phyloP scores from a whole-genome alignment of 345 rosid genomes.

The Citrus inodora region DNA sequence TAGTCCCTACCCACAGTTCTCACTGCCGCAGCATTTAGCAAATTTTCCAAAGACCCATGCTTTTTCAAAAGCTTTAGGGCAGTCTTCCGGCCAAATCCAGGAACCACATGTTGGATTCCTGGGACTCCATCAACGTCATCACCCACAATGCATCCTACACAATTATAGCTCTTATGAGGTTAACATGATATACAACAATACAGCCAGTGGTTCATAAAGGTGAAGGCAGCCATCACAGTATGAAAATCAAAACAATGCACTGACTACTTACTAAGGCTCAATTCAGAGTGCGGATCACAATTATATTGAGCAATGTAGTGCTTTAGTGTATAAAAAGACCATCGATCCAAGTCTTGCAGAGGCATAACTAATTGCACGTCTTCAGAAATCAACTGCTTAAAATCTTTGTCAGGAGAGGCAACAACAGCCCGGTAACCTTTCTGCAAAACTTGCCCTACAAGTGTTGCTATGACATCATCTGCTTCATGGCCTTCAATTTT shows the following conservation, averaged over 20 bases:
- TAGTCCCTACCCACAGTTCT: constrained; percentile 80
- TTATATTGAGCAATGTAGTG: constrained; percentile 76
- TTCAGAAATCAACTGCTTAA: constrained; percentile 89
- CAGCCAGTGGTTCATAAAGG: not conserved
- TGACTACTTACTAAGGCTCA: constrained; percentile 73
- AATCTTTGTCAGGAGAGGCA: constrained; percentile 98
- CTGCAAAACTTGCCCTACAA: constrained; percentile 60
- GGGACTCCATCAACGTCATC: constrained; percentile 92
- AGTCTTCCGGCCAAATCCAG: constrained; percentile 86
- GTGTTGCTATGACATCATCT: constrained; percentile 88
- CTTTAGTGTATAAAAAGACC: constrained; percentile 90
- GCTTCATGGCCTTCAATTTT: constrained; percentile 81
- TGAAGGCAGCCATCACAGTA: not conserved
- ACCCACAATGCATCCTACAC: constrained; percentile 81
- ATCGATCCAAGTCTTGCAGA: constrained; percentile 59
- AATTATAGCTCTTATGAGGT: not conserved
- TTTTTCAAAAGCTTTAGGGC: constrained; percentile 78
- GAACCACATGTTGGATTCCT: constrained; percentile 76
- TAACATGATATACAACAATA: not conserved
- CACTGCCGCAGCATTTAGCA: constrained; percentile 75
- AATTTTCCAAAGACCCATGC: constrained; percentile 80
- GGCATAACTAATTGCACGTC: constrained; percentile 92
- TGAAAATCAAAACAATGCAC: not conserved
- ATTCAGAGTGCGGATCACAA: constrained; percentile 76
- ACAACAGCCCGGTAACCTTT: constrained; percentile 62